Conservation (phyloP, 768 basidiomycete species). For the Tricholoma matsutake region DNA sequence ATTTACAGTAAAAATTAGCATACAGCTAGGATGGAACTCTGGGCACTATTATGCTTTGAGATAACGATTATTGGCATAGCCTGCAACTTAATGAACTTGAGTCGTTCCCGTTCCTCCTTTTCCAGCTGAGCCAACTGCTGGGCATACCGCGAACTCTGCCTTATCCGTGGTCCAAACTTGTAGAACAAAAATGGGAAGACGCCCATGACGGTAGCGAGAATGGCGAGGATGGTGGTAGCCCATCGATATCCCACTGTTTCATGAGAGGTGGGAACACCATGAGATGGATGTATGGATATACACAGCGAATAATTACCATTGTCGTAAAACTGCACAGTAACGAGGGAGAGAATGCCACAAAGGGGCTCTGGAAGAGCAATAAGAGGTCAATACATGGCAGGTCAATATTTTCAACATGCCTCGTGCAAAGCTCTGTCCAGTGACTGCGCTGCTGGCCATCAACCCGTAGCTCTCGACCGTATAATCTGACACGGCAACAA, state of each 20-base stretch:
- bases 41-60: not conserved
- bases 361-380: constrained; percentile 11
- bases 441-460: constrained; percentile 22
- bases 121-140: constrained; percentile 17
- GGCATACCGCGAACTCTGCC: constrained; percentile 16
- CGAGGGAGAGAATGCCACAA: constrained; percentile 17
- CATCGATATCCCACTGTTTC: constrained; percentile 17
- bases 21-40: no score
- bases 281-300: not conserved
- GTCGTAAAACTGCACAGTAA: constrained; percentile 15
- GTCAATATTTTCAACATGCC: constrained; percentile 3
- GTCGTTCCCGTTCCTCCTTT: constrained; percentile 15
- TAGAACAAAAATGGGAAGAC: constrained; percentile 20
- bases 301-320: constrained; percentile 11
- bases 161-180: constrained; percentile 17
- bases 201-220: constrained; percentile 19
- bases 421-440: constrained; percentile 22
- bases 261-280: not conserved
- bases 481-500: constrained; percentile 20
- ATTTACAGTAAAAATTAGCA: no score
- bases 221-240: constrained; percentile 19
- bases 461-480: constrained; percentile 21
- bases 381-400: not conserved
- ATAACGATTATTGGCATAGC: not conserved
- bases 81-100: constrained; percentile 12